phyloP scores from a whole-genome alignment of 176 grass and related monocot genomes.

The Cenchrus fungigraminus region DNA sequence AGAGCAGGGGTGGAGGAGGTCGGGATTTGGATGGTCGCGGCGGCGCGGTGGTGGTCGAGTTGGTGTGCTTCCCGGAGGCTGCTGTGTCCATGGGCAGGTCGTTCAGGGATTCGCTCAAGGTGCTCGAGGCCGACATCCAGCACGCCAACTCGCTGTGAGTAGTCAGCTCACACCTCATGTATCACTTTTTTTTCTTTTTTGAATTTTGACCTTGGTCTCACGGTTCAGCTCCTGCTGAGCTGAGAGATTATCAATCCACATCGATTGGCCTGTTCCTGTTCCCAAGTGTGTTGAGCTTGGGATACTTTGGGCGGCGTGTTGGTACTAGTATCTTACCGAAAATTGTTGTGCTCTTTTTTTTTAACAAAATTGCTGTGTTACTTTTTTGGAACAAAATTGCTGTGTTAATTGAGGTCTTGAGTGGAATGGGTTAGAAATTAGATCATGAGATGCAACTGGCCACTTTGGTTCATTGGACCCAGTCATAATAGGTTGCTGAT shows the following conservation, averaged over 20 bases:
- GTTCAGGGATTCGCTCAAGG: constrained; percentile 92
- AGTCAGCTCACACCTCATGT: not conserved
- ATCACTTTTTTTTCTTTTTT: not conserved
- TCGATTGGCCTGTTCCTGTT: not conserved
- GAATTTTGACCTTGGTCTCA: too few relatives aligned
- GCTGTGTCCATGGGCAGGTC: constrained; percentile 57
- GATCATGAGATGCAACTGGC: not conserved
- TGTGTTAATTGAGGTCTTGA: not conserved
- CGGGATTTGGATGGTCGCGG: constrained; percentile 46
- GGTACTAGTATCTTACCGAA: not conserved
- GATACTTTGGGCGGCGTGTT: not conserved
- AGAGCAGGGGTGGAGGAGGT: not conserved
- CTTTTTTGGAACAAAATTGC: not conserved
- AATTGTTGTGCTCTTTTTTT: not conserved
- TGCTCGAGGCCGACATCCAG: constrained; percentile 93
- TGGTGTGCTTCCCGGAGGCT: constrained; percentile 7
- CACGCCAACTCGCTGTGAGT: constrained; percentile 91
- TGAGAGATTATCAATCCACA: not conserved
- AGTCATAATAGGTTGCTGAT: not conserved
- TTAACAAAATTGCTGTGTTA: not conserved
- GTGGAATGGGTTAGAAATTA: constrained; percentile 4
- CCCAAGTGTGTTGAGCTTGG: not conserved
- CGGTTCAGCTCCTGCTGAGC: not conserved
- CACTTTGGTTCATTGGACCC: constrained; percentile 13
- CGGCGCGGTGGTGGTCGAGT: not conserved